Evolutionary conservation across 768 basidiomycete species (phyloP).

Genomic region (Sarcomyxa edulis): DNA sequence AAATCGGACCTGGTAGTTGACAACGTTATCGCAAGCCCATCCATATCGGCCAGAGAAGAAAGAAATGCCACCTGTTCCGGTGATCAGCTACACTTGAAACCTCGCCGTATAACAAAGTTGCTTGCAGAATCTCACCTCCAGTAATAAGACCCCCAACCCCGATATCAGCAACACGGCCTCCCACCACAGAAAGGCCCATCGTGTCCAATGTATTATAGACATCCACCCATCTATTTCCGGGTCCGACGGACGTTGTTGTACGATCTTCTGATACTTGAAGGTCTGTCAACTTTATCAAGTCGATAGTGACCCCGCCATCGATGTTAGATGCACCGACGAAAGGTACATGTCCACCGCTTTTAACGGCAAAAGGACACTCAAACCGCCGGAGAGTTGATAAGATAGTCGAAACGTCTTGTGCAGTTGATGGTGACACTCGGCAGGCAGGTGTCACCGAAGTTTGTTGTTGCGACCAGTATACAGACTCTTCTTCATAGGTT

Average conservation of each 20-base stretch:
- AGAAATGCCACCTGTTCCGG: constrained; percentile 12
- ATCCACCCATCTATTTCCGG: constrained; percentile 7
- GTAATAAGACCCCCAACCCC: constrained; percentile 12
- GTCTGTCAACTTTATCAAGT: constrained; percentile 5
- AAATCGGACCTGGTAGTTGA: too few relatives aligned
- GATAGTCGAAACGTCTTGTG: constrained; percentile 3
- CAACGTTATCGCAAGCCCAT: constrained; percentile 10
- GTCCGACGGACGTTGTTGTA: constrained; percentile 6
- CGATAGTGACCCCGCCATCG: constrained; percentile 10
- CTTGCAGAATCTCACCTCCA: constrained; percentile 7
- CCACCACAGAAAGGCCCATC: constrained; percentile 3
- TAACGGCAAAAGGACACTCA: constrained; percentile 4
- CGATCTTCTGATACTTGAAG: constrained; percentile 5
- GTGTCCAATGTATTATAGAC: constrained; percentile 8
- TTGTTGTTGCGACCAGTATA: constrained; percentile 4
- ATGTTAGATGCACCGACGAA: constrained; percentile 10
- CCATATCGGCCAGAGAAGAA: constrained; percentile 9
- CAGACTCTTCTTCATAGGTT: neutral
- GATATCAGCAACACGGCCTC: constrained; percentile 9
- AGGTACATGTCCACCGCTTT: constrained; percentile 8
- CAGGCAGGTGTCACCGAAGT: constrained; percentile 1
- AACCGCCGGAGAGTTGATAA: neutral
- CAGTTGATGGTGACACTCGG: constrained; percentile 1
- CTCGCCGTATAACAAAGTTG: neutral
- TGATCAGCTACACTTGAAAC: neutral